Evolutionary conservation across 2,329 filamentous ascomycete species (phyloP).

Genomic region (Ophiostoma sp.): DNA sequence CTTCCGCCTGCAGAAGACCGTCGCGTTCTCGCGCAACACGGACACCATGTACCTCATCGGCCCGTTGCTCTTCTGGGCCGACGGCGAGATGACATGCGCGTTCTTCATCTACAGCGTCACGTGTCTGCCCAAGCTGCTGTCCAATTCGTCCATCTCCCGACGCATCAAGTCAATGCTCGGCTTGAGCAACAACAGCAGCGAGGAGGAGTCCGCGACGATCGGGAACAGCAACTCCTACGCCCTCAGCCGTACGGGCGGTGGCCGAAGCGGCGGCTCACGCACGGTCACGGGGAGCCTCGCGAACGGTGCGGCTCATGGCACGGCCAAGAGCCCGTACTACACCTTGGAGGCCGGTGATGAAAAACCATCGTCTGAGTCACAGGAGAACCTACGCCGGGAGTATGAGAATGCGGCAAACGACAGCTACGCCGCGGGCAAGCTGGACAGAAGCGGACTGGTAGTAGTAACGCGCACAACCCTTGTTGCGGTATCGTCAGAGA

Average conservation of each 20-base stretch:
- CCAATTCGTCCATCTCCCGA: neutral
- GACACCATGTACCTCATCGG: neutral
- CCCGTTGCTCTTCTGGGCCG: neutral
- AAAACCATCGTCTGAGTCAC: neutral
- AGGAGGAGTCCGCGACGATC: neutral
- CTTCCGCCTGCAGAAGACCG: neutral
- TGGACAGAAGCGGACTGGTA: neutral
- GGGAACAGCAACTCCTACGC: neutral
- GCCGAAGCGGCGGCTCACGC: neutral
- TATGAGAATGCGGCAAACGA: neutral
- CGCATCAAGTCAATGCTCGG: neutral
- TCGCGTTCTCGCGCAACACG: neutral
- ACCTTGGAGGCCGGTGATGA: neutral
- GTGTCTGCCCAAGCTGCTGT: neutral
- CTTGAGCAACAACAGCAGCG: neutral
- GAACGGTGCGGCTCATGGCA: neutral
- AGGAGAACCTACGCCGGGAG: neutral
- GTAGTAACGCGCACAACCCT: neutral
- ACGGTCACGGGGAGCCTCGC: neutral
- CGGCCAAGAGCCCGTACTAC: neutral
- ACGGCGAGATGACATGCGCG: neutral
- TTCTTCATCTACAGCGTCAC: constrained; percentile 2
- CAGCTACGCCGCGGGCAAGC: neutral
- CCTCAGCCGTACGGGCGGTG: neutral
- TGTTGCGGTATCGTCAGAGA: neutral